Evolutionary conservation across 306 rosid species (phyloP).

Genomic region (Fragaria vesca): DNA sequence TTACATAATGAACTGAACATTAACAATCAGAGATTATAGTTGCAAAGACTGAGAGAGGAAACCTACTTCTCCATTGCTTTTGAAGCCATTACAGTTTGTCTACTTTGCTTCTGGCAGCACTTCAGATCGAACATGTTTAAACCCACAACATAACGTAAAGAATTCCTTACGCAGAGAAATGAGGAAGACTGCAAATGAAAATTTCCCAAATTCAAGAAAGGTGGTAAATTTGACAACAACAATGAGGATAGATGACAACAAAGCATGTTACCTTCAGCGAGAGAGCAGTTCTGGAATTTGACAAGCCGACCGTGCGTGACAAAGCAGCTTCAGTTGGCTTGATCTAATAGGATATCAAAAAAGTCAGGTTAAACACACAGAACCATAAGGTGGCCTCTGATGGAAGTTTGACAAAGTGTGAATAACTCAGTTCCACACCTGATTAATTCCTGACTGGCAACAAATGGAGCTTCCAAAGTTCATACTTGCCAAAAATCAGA

Average conservation of each 20-base stretch:
- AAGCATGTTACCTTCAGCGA: constrained; percentile 33
- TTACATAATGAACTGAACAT: neutral
- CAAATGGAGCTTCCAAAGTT: no score
- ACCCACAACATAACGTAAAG: constrained; percentile 4
- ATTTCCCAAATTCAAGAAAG: neutral
- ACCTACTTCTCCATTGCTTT: constrained; percentile 51
- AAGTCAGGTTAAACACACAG: no score
- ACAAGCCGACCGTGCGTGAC: constrained; percentile 10
- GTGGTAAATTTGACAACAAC: neutral
- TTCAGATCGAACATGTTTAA: constrained; percentile 3
- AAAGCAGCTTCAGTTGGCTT: no score
- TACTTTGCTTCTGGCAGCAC: constrained; percentile 34
- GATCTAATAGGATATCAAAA: no score
- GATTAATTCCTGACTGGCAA: no score
- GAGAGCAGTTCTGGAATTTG: constrained; percentile 14
- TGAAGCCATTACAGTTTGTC: constrained; percentile 26
- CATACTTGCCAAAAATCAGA: no score
- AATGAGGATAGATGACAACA: neutral
- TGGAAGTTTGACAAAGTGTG: no score
- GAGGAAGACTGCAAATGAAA: neutral
- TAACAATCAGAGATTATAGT: neutral
- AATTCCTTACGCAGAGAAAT: constrained; percentile 20
- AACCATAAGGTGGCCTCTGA: no score
- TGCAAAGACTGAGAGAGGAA: neutral
- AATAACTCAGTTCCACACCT: no score